Conservation (phyloP, 2,329 filamentous ascomycete genomes). For the Stromatinia cepivora region DNA sequence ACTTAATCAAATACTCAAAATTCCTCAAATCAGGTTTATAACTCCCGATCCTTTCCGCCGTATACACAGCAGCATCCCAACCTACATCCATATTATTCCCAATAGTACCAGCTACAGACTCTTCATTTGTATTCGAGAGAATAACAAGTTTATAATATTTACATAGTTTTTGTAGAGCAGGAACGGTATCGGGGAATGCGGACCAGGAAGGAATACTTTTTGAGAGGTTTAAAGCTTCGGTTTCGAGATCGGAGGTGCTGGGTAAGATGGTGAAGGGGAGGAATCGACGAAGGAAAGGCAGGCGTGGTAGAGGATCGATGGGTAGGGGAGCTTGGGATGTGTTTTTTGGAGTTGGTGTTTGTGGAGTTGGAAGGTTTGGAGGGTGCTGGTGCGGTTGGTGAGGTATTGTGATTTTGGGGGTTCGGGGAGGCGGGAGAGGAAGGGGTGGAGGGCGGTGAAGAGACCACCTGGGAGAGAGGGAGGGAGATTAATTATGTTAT, state of each 20-base stretch:
- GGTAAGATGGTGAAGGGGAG: constrained; percentile 47
- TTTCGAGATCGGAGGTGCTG: constrained; percentile 31
- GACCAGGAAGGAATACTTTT: background rate
- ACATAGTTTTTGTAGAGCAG: background rate
- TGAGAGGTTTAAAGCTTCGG: background rate
- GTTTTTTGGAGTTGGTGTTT: constrained; percentile 43
- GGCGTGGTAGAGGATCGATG: background rate
- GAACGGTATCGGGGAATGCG: background rate
- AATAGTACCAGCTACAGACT: background rate
- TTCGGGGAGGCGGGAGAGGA: constrained; percentile 21
- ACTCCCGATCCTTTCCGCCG: constrained; percentile 66
- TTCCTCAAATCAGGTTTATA: constrained; percentile 69
- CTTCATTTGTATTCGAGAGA: background rate
- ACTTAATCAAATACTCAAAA: constrained; percentile 62
- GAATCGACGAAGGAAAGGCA: background rate
- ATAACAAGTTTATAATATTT: background rate
- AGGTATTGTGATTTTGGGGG: constrained; percentile 8
- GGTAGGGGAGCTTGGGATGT: constrained; percentile 42
- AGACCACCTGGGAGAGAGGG: constrained; percentile 18
- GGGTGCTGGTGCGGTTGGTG: constrained; percentile 13
- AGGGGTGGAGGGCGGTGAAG: constrained; percentile 22
- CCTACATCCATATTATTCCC: constrained; percentile 42
- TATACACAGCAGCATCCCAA: constrained; percentile 62
- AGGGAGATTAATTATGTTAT: background rate
- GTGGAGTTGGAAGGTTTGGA: constrained; percentile 23